phyloP scores from a whole-genome alignment of 148 eudicot species.

The Amaranthus palmeri region DNA sequence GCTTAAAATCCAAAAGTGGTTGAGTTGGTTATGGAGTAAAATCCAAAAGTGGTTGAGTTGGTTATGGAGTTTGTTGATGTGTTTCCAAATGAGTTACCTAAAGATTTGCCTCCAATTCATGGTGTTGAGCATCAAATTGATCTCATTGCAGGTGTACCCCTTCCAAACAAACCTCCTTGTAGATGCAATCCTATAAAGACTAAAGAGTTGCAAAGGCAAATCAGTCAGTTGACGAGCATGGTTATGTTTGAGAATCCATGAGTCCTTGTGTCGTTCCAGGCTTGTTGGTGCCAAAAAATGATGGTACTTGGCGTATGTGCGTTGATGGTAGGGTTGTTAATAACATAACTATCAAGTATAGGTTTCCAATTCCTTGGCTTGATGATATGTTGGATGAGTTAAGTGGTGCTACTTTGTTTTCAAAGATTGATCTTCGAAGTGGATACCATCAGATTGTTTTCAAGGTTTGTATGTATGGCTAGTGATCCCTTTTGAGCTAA shows the following conservation, averaged over 20 bases:
- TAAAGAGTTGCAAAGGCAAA: neutral
- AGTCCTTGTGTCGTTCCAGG: neutral
- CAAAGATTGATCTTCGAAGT: neutral
- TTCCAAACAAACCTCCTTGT: neutral
- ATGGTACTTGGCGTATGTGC: no score
- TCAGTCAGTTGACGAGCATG: neutral
- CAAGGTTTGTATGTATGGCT: neutral
- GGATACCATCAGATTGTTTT: neutral
- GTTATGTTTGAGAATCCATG: neutral
- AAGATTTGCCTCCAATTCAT: neutral
- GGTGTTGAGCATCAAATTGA: neutral
- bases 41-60: no score
- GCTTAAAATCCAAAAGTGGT: no score
- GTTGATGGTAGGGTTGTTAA: no score
- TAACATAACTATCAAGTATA: neutral
- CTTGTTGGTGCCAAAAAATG: neutral
- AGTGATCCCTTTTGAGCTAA: neutral
- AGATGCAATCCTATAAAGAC: neutral
- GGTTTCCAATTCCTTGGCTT: neutral
- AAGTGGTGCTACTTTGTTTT: neutral
- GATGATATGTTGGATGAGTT: neutral
- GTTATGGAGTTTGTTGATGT: neutral
- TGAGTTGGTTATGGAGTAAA: neutral
- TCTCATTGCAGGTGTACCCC: neutral
- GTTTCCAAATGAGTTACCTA: neutral